Evolutionary conservation across 768 basidiomycete genomes (phyloP).

Genomic region (Paxillus ammoniavirescens): DNA sequence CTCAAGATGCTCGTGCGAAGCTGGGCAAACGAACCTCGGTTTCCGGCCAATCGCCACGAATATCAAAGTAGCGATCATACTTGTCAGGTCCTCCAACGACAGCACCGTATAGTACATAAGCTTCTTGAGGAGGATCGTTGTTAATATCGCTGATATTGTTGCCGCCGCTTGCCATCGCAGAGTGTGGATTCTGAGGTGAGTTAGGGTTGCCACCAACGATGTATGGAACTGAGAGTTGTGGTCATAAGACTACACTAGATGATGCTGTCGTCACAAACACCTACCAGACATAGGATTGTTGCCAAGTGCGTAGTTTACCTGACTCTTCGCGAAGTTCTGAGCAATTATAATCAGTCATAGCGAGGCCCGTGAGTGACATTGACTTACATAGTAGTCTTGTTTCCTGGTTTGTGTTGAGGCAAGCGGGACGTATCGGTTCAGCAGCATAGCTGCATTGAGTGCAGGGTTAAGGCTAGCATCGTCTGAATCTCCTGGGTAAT

Average conservation of each 20-base stretch:
- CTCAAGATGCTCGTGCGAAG: not conserved
- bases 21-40: slow-evolving; percentile 57
- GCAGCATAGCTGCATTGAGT: slow-evolving; percentile 81
- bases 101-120: slow-evolving; percentile 82
- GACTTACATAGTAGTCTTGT: slow-evolving; percentile 56
- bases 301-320: slow-evolving; percentile 82
- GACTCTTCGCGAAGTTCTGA: slow-evolving; percentile 71
- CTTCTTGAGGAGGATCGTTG: slow-evolving; percentile 66
- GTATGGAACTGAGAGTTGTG: slow-evolving; percentile 40
- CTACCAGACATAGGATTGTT: slow-evolving; percentile 86
- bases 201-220: slow-evolving; percentile 89
- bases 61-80: slow-evolving; percentile 76
- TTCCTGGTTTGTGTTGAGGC: slow-evolving; percentile 61
- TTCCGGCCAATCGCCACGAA: slow-evolving; percentile 87
- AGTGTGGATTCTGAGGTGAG: slow-evolving; percentile 88
- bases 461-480: slow-evolving; percentile 81
- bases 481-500: slow-evolving; percentile 82
- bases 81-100: slow-evolving; percentile 85
- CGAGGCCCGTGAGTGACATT: not conserved
- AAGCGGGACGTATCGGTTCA: slow-evolving; percentile 73
- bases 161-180: slow-evolving; percentile 85
- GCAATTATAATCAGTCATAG: slow-evolving; percentile 5
- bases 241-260: not conserved
- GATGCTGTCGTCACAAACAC: slow-evolving; percentile 11
- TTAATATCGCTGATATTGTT: slow-evolving; percentile 66